Conservation (phyloP, 1,284 basidiomycete genomes). For the Moesziomyces parantarcticus region DNA sequence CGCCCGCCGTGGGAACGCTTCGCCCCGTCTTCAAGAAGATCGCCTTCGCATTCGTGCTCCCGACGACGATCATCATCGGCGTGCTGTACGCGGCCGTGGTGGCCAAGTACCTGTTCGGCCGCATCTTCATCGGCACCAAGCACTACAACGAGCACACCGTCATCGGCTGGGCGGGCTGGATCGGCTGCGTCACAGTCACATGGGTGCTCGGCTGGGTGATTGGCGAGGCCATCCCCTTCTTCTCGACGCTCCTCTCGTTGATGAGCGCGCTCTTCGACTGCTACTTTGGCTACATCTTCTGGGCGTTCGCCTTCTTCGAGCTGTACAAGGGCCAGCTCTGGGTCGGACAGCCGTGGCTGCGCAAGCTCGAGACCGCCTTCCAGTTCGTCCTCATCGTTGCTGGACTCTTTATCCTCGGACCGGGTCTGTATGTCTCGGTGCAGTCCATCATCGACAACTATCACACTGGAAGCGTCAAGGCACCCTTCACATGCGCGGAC, state of each 20-base stretch:
- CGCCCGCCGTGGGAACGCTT: slow-evolving; percentile 59
- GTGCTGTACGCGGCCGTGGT: slow-evolving; percentile 64
- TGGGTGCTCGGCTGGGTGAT: slow-evolving; percentile 76
- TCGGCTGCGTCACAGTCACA: slow-evolving; percentile 72
- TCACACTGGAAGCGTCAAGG: slow-evolving; percentile 45
- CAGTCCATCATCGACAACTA: slow-evolving; percentile 71
- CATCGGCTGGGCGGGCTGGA: slow-evolving; percentile 75
- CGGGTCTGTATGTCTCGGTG: slow-evolving; percentile 69
- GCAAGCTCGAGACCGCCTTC: slow-evolving; percentile 59
- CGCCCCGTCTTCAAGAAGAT: slow-evolving; percentile 58
- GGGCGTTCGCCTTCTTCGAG: slow-evolving; percentile 70
- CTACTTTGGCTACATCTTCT: slow-evolving; percentile 70
- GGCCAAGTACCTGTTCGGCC: slow-evolving; percentile 64
- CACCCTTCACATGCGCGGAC: slow-evolving; percentile 58
- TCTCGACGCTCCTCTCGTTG: slow-evolving; percentile 70
- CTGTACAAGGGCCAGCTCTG: slow-evolving; percentile 68
- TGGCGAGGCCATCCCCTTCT: slow-evolving; percentile 71
- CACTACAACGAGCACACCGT: slow-evolving; percentile 72
- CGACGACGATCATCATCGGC: slow-evolving; percentile 67
- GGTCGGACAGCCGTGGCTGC: slow-evolving; percentile 32
- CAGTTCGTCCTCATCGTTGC: slow-evolving; percentile 69
- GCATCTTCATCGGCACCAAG: slow-evolving; percentile 59
- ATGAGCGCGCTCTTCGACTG: slow-evolving; percentile 68
- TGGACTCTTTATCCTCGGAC: slow-evolving; percentile 70
- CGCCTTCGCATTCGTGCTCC: slow-evolving; percentile 64